These are phyloP conservation scores for Rhynchospora pubera DNA, from an alignment of 176 grass and related monocot genomes.

Conservation along the genomic window DNA sequence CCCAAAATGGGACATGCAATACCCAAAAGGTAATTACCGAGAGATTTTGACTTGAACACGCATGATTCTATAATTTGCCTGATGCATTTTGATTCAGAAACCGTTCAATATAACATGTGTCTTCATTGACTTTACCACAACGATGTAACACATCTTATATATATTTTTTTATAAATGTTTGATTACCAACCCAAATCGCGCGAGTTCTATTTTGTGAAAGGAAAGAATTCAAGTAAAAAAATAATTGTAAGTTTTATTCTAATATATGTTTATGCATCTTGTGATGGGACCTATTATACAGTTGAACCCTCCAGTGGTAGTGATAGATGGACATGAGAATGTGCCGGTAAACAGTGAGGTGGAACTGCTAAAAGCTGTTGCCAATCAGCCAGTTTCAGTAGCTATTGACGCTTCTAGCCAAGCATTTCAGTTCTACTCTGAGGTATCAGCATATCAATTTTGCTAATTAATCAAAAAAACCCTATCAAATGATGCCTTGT, in stretches of 20 bases:
- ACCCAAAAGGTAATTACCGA: not conserved
- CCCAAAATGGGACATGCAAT: constrained; percentile 51
- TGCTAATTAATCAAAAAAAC: not conserved
- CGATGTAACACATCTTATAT: not conserved
- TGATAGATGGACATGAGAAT: constrained; percentile 61
- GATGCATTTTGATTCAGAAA: not conserved
- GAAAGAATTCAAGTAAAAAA: not conserved
- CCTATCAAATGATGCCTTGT: not conserved
- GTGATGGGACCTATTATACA: not conserved
- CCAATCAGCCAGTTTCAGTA: constrained; percentile 66
- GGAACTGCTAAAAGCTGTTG: constrained; percentile 46
- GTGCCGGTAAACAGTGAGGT: constrained; percentile 49
- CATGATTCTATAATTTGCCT: not conserved
- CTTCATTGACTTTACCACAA: not conserved
- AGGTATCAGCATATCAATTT: constrained; percentile 14
- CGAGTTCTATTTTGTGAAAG: not conserved
- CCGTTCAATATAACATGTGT: no score
- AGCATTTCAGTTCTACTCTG: constrained; percentile 69
- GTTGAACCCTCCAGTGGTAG: constrained; percentile 20
- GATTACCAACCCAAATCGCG: not conserved
- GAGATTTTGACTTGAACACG: not conserved
- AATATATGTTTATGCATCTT: not conserved
- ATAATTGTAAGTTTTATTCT: not conserved
- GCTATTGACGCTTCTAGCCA: constrained; percentile 49
- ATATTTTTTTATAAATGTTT: not conserved